Conservation (phyloP, 2,329 filamentous ascomycete species). For the Colletotrichum camelliae region DNA sequence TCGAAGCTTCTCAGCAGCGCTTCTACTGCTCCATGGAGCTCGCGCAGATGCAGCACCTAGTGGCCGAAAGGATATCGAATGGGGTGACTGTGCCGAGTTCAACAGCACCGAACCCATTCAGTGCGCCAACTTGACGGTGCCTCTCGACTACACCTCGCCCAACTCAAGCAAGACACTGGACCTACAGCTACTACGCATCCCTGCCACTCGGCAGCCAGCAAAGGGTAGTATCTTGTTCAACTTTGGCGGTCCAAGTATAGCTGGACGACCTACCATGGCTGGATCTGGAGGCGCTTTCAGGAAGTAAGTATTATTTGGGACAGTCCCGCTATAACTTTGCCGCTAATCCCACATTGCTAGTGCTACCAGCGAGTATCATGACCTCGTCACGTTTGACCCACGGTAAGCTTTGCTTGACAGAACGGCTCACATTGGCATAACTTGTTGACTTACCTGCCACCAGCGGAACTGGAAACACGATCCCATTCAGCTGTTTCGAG, state of each 20-base stretch:
- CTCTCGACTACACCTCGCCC: conserved; percentile 42
- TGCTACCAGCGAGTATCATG: conserved; percentile 27
- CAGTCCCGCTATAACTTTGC: too few species aligned
- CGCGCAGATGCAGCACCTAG: not conserved
- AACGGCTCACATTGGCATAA: accelerated
- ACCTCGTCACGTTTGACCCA: conserved; percentile 32
- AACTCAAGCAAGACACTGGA: conserved; percentile 25
- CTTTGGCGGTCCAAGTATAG: conserved; percentile 29
- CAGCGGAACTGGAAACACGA: conserved; percentile 31
- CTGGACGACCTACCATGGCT: not conserved
- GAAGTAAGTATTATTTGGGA: too few species aligned
- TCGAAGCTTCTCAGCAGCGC: accelerated
- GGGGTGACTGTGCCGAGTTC: not conserved
- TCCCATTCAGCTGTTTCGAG: conserved; percentile 30
- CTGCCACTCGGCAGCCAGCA: conserved; percentile 20
- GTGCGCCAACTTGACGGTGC: conserved; percentile 41
- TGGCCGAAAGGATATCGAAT: not conserved
- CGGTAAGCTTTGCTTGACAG: conserved; percentile 20
- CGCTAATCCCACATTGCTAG: not conserved
- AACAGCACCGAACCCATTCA: conserved; percentile 26
- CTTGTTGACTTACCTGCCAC: not conserved
- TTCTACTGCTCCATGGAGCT: not conserved
- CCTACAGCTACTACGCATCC: conserved; percentile 4
- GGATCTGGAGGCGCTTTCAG: not conserved
- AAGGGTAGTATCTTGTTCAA: conserved; percentile 36